Percentiles rank a stretch among this genome's conserved stretches.
Conservation (phyloP, 164 flowering plant genomes). For the Chimonanthus salicifolius region DNA sequence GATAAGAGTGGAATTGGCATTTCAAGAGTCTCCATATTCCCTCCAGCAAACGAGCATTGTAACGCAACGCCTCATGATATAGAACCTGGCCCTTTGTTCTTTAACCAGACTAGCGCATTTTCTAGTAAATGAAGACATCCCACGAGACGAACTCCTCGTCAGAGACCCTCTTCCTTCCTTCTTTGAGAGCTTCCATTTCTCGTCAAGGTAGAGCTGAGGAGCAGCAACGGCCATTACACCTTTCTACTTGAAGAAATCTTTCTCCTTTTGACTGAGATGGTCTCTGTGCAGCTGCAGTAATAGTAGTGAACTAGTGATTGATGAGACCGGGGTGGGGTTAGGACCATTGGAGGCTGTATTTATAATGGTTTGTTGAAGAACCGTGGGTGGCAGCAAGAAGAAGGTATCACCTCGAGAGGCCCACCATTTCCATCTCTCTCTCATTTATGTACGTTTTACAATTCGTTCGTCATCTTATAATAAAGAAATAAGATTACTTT, state of each 20-base stretch:
- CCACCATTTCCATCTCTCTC: conserved; percentile 20
- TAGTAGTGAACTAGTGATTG: background rate
- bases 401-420: conserved; percentile 31
- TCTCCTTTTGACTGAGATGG: background rate
- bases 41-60: conserved; percentile 35
- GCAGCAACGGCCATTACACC: conserved; percentile 8
- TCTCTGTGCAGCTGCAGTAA: background rate
- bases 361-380: background rate
- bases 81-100: conserved; percentile 29
- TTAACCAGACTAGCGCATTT: conserved; percentile 27
- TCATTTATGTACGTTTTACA: too few relatives aligned
- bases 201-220: conserved; percentile 42
- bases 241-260: background rate
- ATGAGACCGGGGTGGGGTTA: background rate
- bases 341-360: background rate
- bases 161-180: conserved; percentile 42
- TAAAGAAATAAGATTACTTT: too few relatives aligned
- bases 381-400: conserved; percentile 26
- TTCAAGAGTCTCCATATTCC: conserved; percentile 22
- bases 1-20: background rate
- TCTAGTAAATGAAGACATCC: conserved; percentile 19
- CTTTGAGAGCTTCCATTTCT: conserved; percentile 69
- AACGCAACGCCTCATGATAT: conserved; percentile 30
- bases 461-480: too few relatives aligned
- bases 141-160: conserved; percentile 20